These are phyloP conservation scores for Colletotrichum echinochloae DNA, from an alignment of 2,329 filamentous ascomycete genomes.

Conservation along the genomic window DNA sequence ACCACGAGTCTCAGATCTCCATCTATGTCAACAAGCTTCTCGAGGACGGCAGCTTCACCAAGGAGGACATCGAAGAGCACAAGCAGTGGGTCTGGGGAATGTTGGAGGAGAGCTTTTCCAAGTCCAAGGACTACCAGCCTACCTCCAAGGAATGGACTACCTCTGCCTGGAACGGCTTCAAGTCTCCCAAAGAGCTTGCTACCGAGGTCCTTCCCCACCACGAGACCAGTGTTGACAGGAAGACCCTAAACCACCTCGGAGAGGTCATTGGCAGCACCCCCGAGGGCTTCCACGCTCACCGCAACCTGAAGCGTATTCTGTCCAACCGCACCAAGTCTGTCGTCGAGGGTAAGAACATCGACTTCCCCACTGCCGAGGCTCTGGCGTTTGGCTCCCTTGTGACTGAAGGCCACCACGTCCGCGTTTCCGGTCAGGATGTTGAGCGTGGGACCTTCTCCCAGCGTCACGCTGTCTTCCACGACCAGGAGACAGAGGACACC, in stretches of 20 bases:
- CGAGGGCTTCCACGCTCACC: conserved; percentile 89
- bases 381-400: conserved; percentile 93
- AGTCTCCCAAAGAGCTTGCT: conserved; percentile 96
- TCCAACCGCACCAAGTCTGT: conserved; percentile 91
- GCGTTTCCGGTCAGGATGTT: conserved; percentile 97
- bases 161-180: conserved; percentile 99
- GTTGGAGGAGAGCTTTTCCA: conserved; percentile 96
- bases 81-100: conserved; percentile 99
- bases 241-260: conserved; percentile 84
- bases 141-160: conserved; percentile 98
- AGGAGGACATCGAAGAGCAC: conserved; percentile 98
- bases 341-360: conserved; percentile 91
- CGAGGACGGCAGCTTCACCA: conserved; percentile 92
- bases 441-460: conserved; percentile 99
- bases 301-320: conserved; percentile 97
- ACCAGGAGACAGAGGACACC: conserved; percentile 93
- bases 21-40: conserved; percentile 93
- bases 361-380: conserved; percentile 97
- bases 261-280: conserved; percentile 82
- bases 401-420: conserved; percentile 94
- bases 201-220: conserved; percentile 94
- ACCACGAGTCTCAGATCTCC: conserved; percentile 86
- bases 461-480: conserved; percentile 95
- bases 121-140: conserved; percentile 97
- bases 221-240: conserved; percentile 81